Evolutionary conservation across 1,284 basidiomycete species (phyloP), one percentile per base, ranked within the genome.

Genomic region (Cutaneotrichosporon cavernicola): DNA sequence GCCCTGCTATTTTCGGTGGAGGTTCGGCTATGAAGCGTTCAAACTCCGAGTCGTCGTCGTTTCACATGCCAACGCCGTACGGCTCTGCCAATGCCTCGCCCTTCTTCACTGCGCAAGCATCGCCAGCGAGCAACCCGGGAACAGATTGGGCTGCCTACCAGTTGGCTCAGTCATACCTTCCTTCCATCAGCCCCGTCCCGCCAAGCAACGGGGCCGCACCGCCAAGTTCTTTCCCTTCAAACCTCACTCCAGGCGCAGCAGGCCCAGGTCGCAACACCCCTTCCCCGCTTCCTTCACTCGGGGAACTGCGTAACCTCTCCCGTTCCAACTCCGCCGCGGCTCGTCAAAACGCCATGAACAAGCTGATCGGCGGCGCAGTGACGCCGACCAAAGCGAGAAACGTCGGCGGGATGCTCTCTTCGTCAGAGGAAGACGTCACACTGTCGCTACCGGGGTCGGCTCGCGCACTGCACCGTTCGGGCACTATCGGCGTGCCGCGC

Each of bases 301-400:
- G 75, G 22, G 77, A 80, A 32, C 64, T 80, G 10, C 63, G 76
- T 9, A 74, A 71, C 22, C 71, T 81, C 0, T 76, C 78, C 46
- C 70, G 80, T 9, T 80, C 79, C 11, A 81, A 81, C 62, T 80
- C 79, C 22, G 74, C 76, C 1, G 75, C 76, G 8, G 79, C 79
- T 0, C 57, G 80, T 32, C 76, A 76, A 13, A 72, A 75, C 26
- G 80, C 80, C 2, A 78, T 81, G 77, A 70, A 72, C 31, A 77
- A 77, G 67, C 67, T 81, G 30, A 81, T 78, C 7, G 80, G 80
- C n/a, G 74, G 75, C 58, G 40, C 63, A 34, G 30, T 47, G 56
- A 56, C 70, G 62, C 55, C 64, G 5, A 65, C 64, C 13, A 56
- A 56, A 2, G 56, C 59, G 34, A 51, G 58, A 32, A 63, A 61